A percentile compares a stretch with the other conserved stretches of the same genome.
phyloP scores from a whole-genome alignment of 2,329 filamentous ascomycete genomes.

The Pseudopyricularia javanii region DNA sequence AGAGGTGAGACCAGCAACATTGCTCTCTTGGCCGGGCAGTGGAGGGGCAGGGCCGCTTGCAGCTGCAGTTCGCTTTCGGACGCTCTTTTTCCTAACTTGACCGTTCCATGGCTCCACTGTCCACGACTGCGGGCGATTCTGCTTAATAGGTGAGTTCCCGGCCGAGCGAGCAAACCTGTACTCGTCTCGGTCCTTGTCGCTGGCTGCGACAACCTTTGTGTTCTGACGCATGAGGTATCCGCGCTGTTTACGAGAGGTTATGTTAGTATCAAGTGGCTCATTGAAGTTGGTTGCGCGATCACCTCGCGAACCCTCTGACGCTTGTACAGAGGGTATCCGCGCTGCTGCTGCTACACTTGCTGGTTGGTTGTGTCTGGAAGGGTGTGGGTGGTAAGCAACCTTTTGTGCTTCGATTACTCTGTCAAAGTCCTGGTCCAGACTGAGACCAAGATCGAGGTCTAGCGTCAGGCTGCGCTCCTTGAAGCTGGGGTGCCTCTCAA shows the following conservation, averaged over 20 bases:
- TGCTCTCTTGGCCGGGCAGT: constrained; percentile 78
- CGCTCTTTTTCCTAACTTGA: constrained; percentile 54
- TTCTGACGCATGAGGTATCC: constrained; percentile 98
- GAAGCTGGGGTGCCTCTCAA: constrained; percentile 58
- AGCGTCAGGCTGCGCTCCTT: constrained; percentile 75
- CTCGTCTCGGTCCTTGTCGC: constrained; percentile 55
- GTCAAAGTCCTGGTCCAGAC: constrained; percentile 86
- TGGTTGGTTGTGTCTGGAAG: constrained; percentile 10
- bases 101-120: constrained; percentile 96
- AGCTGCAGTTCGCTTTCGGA: constrained; percentile 41
- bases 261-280: constrained; percentile 44
- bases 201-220: constrained; percentile 93
- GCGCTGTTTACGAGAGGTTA: constrained; percentile 60
- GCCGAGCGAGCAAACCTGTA: constrained; percentile 43
- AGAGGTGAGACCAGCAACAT: constrained; percentile 51
- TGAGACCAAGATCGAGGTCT: constrained; percentile 71
- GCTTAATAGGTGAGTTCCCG: constrained; percentile 59
- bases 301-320: not conserved
- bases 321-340: constrained; percentile 1
- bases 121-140: constrained; percentile 79
- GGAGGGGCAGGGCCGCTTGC: constrained; percentile 61
- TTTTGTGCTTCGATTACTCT: constrained; percentile 94
- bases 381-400: constrained; percentile 47
- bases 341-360: not conserved
- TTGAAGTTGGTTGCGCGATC: not conserved